Conservation (phyloP, 495 filamentous ascomycete species). For the Xylaria intraflava region DNA sequence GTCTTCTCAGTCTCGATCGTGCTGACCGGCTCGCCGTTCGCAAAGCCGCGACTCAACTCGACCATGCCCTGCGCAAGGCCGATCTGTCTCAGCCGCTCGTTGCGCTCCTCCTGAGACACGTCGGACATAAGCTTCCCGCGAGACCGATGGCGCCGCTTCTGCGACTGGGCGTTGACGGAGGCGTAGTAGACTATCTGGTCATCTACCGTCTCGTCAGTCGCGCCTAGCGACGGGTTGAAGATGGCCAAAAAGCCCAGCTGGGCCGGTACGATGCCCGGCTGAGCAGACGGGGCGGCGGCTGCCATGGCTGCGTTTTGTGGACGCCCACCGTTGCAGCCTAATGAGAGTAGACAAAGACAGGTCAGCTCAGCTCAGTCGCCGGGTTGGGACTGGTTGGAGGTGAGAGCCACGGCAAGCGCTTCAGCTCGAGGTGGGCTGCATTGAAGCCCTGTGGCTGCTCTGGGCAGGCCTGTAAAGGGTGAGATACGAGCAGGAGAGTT, state of each 20-base stretch:
- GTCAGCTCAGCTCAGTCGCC: background rate
- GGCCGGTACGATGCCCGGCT: constrained; percentile 55
- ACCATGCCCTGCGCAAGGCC: constrained; percentile 98
- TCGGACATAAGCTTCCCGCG: constrained; percentile 34
- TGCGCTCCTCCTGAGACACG: constrained; percentile 54
- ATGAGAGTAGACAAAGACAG: background rate
- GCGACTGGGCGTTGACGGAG: constrained; percentile 48
- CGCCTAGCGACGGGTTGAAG: constrained; percentile 87
- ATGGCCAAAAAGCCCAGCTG: constrained; percentile 84
- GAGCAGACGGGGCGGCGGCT: constrained; percentile 10
- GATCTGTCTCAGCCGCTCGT: constrained; percentile 82
- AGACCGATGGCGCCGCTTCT: constrained; percentile 25
- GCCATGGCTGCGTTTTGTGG: constrained; percentile 2
- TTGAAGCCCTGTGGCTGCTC: constrained; percentile 2
- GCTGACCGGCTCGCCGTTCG: constrained; percentile 65
- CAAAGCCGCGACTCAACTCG: constrained; percentile 84
- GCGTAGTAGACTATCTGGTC: constrained; percentile 94
- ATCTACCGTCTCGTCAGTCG: constrained; percentile 76
- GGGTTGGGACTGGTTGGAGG: background rate
- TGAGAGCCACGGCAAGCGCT: background rate
- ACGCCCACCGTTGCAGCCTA: background rate
- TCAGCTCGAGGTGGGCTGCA: background rate
- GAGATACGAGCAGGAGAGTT: background rate
- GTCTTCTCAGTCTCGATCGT: constrained; percentile 86
- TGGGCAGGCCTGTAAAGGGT: background rate